Percentiles rank a stretch among this genome's conserved stretches.
Evolutionary conservation across 1,284 basidiomycete species (phyloP).

Genomic region (Puccinia horiana): DNA sequence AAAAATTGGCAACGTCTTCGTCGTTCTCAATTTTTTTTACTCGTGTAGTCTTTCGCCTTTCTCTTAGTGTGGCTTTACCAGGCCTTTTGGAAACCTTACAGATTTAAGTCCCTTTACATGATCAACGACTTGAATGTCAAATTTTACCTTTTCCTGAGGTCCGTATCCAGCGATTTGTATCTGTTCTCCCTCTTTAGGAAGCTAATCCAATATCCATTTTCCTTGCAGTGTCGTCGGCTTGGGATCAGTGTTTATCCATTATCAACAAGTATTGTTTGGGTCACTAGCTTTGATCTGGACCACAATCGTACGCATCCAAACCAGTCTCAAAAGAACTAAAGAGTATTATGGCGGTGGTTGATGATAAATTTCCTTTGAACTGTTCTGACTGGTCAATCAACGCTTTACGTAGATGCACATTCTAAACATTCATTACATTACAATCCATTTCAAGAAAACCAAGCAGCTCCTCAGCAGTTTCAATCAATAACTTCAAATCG

Average conservation of each 20-base stretch:
- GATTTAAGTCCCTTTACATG: constrained; percentile 1
- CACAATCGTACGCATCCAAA: not conserved
- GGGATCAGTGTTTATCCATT: constrained; percentile 18
- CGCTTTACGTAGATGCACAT: constrained; percentile 51
- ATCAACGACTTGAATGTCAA: constrained; percentile 25
- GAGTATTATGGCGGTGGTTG: not conserved
- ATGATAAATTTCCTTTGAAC: not conserved
- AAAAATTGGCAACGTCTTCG: not conserved
- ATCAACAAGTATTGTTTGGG: constrained; percentile 5
- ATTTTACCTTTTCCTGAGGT: constrained; percentile 25
- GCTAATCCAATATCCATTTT: not conserved
- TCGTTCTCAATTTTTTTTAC: not conserved
- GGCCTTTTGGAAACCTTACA: constrained; percentile 1
- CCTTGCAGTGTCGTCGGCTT: not conserved
- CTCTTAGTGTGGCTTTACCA: constrained; percentile 4
- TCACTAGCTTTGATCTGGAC: constrained; percentile 1
- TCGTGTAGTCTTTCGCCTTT: constrained; percentile 1
- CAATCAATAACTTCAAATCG: constrained; percentile 72
- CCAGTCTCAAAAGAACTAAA: constrained; percentile 34
- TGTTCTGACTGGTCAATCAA: not conserved
- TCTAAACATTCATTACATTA: constrained; percentile 55
- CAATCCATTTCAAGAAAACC: constrained; percentile 52
- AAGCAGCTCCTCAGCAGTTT: constrained; percentile 61
- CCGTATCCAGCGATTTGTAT: not conserved
- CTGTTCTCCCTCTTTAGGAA: not conserved